Conservation (phyloP, 2,329 filamentous ascomycete genomes). For the Zasmidium citrigriseum region DNA sequence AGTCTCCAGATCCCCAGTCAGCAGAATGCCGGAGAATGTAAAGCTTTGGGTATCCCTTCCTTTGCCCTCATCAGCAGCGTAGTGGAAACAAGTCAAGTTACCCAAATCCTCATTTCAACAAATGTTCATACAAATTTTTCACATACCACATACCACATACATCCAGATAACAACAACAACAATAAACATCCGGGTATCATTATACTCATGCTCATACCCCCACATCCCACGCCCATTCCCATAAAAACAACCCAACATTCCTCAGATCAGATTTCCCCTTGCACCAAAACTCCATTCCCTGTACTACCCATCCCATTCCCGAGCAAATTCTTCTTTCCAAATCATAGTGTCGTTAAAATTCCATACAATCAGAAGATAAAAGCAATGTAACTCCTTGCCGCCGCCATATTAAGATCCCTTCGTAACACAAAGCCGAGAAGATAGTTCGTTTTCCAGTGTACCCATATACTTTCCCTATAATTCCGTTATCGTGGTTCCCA, state of each 20-base stretch:
- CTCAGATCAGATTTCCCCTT: neutral
- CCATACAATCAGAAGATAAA: neutral
- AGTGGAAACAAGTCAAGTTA: neutral
- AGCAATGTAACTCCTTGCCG: neutral
- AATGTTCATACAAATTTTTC: neutral
- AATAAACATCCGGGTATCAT: neutral
- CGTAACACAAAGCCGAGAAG: neutral
- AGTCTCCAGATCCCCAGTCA: neutral
- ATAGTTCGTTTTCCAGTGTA: conserved; percentile 7
- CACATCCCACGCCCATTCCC: neutral
- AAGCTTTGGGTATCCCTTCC: too few relatives aligned
- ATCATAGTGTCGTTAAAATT: neutral
- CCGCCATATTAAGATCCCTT: neutral
- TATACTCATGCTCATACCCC: neutral
- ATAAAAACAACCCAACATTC: neutral
- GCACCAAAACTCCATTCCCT: neutral
- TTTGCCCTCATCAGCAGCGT: too few relatives aligned
- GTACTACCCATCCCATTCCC: neutral
- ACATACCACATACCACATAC: neutral
- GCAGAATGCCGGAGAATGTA: neutral
- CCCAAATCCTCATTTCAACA: neutral
- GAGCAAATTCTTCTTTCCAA: neutral
- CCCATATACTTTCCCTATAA: conserved; percentile 10
- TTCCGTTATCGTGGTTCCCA: neutral
- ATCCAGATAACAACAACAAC: neutral